Evolutionary conservation across 352 stramenopile genomes (phyloP), one percentile per base, ranked within the genome.

Genomic region (Lagenidium giganteum): DNA sequence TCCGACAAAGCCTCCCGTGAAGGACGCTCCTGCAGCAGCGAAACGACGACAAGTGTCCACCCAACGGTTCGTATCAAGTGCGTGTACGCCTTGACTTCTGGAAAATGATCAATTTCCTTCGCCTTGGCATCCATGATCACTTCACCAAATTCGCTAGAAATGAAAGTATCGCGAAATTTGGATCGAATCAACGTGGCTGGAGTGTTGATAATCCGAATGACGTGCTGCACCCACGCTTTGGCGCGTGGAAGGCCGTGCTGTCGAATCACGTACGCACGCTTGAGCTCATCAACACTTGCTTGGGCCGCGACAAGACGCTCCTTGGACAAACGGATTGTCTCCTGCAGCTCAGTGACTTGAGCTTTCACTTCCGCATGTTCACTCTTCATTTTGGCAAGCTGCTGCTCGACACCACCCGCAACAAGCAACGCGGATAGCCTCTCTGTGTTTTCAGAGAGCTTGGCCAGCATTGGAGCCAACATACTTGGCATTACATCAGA

Each of bases 1-100:
- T 64, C 50, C 21, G 61, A 75, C 12, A 95, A 45, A 0, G 64
- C 68, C 30, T 73, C 53, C 29, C 82, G 74, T 28, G 79, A 87
- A 14, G 83, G 83, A 0, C 76, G 67, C 47, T 91, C 75, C 41
- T 93, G 81, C 12, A 95, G 63, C 30, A 88, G 45, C 24, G 77
- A 71, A 14, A 86, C 73, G 4, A 85, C 76, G 6, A 86, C 65
- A 45, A 91, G 53, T 26, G 61, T 84, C 83, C 83, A 95, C 5
- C 76, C 67, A 5, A 87, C 77, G 14, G 67, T 38, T 22, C 73
- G 75, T 34, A 95, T 43, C 33, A 92, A 51, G 3, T 79, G 78
- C 18, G 70, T 61, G 28, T 85, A 85, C 28, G 70, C 59, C 11
- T 66, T 64, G 2, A 93, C 77, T 32, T 81, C 70, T 8, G 81